Evolutionary conservation across 2,329 filamentous ascomycete genomes (phyloP).

Genomic region (Magnaporthiopsis rhizophila): DNA sequence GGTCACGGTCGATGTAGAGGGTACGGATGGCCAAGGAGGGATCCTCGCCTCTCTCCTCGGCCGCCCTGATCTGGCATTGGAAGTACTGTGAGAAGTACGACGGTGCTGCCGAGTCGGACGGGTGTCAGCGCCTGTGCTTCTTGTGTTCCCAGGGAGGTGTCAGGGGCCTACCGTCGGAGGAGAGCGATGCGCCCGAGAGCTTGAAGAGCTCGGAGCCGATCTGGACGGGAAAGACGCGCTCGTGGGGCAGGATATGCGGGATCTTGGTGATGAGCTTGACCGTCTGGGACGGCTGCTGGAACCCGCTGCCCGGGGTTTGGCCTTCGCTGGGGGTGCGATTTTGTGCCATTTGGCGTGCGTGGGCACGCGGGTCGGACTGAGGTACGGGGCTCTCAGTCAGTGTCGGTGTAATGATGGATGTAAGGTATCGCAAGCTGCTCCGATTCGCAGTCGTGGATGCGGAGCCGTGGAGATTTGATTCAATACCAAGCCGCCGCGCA

Average conservation of each 20-base stretch:
- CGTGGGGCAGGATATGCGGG: constrained; percentile 54
- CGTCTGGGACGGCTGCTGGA: neutral
- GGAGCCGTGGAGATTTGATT: too few relatives aligned
- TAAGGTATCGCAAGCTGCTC: too few relatives aligned
- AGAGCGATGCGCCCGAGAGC: constrained; percentile 64
- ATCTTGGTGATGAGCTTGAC: constrained; percentile 28
- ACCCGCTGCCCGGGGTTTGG: constrained; percentile 7
- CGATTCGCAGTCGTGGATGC: too few relatives aligned
- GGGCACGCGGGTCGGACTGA: neutral
- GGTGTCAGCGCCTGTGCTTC: too few relatives aligned
- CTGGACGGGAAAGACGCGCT: constrained; percentile 68
- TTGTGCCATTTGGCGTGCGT: neutral
- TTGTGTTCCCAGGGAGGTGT: neutral
- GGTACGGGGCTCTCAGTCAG: too few relatives aligned
- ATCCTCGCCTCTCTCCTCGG: constrained; percentile 50
- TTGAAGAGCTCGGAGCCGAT: constrained; percentile 66
- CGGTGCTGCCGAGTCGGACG: constrained; percentile 32
- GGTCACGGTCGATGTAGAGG: constrained; percentile 91
- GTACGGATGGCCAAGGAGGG: constrained; percentile 53
- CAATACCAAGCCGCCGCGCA: too few relatives aligned
- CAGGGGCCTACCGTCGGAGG: constrained; percentile 60
- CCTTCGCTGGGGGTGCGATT: constrained; percentile 4
- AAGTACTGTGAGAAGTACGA: constrained; percentile 97
- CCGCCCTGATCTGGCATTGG: constrained; percentile 65
- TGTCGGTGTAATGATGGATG: too few relatives aligned